These are phyloP conservation scores for Crithidia thermophila DNA, from an alignment of 208 protist genomes.

Conservation along the genomic window DNA sequence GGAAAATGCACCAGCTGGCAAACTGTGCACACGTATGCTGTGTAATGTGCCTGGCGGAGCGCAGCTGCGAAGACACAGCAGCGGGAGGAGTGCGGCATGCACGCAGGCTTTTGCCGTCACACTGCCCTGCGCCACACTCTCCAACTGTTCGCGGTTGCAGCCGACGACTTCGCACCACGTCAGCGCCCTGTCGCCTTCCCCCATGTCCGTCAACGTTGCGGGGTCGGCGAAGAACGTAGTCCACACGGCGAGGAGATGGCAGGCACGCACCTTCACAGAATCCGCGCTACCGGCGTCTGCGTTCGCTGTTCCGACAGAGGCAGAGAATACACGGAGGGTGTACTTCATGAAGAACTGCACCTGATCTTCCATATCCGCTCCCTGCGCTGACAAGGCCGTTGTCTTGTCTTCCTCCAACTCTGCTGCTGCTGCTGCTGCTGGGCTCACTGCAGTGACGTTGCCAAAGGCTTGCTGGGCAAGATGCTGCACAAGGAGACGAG, in stretches of 20 bases:
- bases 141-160: background rate
- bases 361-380: background rate
- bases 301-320: background rate
- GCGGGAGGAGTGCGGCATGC: constrained; percentile 49
- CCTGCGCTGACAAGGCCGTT: too few species aligned
- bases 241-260: constrained; percentile 29
- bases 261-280: background rate
- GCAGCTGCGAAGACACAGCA: constrained; percentile 61
- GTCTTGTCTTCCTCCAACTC: background rate
- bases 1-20: too few species aligned
- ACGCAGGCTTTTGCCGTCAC: background rate
- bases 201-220: background rate
- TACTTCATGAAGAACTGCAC: constrained; percentile 31
- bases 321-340: constrained; percentile 12
- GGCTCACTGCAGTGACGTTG: background rate
- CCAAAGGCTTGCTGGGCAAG: constrained; percentile 1
- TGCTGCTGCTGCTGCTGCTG: background rate
- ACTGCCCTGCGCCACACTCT: background rate
- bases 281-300: background rate
- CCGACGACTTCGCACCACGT: background rate
- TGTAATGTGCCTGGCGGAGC: constrained; percentile 11
- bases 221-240: constrained; percentile 14
- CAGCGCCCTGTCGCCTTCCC: background rate
- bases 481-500: constrained; percentile 18
- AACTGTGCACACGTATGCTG: too few species aligned